Base-by-base conservation (phyloP, 805 yeast genomes). In the Sugiyamaella lignohabitans region DNA sequence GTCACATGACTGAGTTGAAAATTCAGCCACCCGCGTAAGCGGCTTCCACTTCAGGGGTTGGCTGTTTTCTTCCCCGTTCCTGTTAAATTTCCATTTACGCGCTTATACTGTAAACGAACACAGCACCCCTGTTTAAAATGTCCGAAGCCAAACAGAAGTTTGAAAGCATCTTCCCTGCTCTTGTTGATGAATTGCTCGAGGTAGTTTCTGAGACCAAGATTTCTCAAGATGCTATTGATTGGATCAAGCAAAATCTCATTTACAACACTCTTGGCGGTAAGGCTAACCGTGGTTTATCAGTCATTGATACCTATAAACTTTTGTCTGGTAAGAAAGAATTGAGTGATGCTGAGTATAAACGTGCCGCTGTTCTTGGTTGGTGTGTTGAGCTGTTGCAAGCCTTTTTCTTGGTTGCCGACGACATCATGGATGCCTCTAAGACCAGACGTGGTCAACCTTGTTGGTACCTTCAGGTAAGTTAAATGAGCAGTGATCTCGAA, bases 371-470 rank as follows among this genome's bases (percentile, higher is more conserved):
- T 42, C 74, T 93, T 55, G 98, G 98, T 19, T 93, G 98, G 98
- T 75, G 87, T 58, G 80, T 93, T 57, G 98, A 93, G 71, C 75
- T 93, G 20, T 74, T 91, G 57, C 98, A 91, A 70, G 98, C 97
- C 1, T 93, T 87, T 66, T 93, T 93, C 74, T 75, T 93, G 60
- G 98, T 93, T 48, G 94, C 98, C 27, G 98, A 93, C 66, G 98
- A 93, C 65, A 93, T 93, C 80, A 93, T 93, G 98, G 98, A 93
- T 67, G 79, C 80, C 57, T 85, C 96, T 29, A 84, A 87, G 66
- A 93, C 98, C 37, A 85, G 98, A 75, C 83, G 98, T 67, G 98
- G 97, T 50, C 97, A 91, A 70, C 93, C 96, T 55, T 93, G 98
- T 69, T 93, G 98, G 98, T 93, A 88, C 73, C n/a, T n/a, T n/a